phyloP scores from a whole-genome alignment of 2,329 filamentous ascomycete species.

The Monilinia laxa region DNA sequence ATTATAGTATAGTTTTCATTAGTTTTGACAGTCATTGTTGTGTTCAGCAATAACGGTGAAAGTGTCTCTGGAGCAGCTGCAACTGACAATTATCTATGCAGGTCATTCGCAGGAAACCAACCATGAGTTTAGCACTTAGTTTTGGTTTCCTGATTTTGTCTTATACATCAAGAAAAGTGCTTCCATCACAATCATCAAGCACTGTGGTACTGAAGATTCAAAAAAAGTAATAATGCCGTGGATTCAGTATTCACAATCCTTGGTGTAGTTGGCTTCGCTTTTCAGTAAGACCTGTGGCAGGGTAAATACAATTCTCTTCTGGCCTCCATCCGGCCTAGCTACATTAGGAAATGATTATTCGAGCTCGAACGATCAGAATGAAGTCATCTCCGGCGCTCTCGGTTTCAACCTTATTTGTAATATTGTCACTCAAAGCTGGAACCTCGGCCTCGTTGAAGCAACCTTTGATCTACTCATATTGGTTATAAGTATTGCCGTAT shows the following conservation, averaged over 20 bases:
- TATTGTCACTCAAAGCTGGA: conserved; percentile 30
- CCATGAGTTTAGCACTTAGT: conserved; percentile 28
- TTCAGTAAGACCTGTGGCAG: conserved; percentile 30
- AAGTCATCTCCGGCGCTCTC: conserved; percentile 26
- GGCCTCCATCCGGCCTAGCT: neutral
- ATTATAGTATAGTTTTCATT: conserved; percentile 29
- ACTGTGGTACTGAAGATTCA: conserved; percentile 21
- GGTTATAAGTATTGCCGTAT: conserved; percentile 28
- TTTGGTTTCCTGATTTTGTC: conserved; percentile 25
- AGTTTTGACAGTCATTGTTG: conserved; percentile 28
- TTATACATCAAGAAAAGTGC: conserved; percentile 28
- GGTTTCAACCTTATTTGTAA: conserved; percentile 31
- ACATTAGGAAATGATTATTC: conserved; percentile 31
- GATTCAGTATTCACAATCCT: conserved; percentile 30
- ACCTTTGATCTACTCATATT: conserved; percentile 32
- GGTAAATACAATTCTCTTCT: neutral
- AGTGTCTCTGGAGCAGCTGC: conserved; percentile 20
- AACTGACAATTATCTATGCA: conserved; percentile 30
- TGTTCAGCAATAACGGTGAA: conserved; percentile 25
- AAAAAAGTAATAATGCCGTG: conserved; percentile 27
- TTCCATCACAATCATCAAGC: neutral
- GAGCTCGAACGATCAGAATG: conserved; percentile 29
- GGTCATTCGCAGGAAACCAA: conserved; percentile 26
- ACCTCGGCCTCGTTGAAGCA: conserved; percentile 31
- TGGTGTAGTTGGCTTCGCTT: conserved; percentile 28